phyloP scores from a whole-genome alignment of 768 basidiomycete genomes.

The Lyophyllum shimeji region DNA sequence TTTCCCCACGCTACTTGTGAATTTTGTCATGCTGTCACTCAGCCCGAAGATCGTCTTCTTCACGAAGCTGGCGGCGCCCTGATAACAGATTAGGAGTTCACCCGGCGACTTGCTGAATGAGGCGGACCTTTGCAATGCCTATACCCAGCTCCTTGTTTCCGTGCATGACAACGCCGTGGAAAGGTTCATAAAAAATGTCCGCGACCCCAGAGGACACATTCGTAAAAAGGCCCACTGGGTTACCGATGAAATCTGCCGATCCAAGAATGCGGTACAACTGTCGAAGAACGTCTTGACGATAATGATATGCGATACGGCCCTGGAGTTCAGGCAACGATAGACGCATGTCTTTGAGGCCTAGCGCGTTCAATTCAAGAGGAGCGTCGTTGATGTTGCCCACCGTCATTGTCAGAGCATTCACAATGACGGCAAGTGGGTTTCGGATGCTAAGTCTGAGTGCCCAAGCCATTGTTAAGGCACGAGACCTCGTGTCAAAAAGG shows the following conservation, averaged over 20 bases:
- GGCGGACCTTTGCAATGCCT: constrained; percentile 83
- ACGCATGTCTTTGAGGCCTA: constrained; percentile 93
- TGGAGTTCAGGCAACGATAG: constrained; percentile 82
- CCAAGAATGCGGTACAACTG: constrained; percentile 96
- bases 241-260: constrained; percentile 96
- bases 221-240: constrained; percentile 96
- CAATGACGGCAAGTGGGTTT: constrained; percentile 89
- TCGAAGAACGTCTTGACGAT: constrained; percentile 88
- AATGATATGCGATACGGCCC: constrained; percentile 85
- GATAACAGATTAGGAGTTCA: constrained; percentile 1
- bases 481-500: background rate
- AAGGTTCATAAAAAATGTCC: constrained; percentile 98
- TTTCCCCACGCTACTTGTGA: constrained; percentile 97
- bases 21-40: constrained; percentile 95
- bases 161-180: constrained; percentile 94
- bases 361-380: constrained; percentile 89
- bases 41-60: constrained; percentile 99
- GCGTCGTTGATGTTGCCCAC: constrained; percentile 97
- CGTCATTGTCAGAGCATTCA: constrained; percentile 96
- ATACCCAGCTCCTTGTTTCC: constrained; percentile 93
- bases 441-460: constrained; percentile 63
- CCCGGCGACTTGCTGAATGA: background rate
- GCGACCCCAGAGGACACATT: constrained; percentile 98
- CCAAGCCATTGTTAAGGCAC: constrained; percentile 6
- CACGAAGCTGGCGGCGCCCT: constrained; percentile 97